A percentile compares a stretch with the other conserved stretches of the same genome.
phyloP scores from a whole-genome alignment of 495 filamentous ascomycete species.

The Coniosporium apollinis region DNA sequence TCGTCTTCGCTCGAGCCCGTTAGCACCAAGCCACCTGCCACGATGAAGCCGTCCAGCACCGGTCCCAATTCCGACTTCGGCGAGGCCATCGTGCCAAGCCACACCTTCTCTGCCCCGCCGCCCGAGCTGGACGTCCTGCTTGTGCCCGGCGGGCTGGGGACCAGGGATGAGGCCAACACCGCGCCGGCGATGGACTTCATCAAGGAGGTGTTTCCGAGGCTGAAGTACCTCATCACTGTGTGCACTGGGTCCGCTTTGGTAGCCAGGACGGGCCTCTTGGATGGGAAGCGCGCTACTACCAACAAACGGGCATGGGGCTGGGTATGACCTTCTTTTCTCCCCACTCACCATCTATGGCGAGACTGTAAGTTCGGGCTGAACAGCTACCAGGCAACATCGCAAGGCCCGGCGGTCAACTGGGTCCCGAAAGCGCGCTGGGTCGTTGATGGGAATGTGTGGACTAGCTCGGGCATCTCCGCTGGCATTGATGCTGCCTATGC shows the following conservation, averaged over 20 bases:
- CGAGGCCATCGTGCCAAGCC: constrained; percentile 40
- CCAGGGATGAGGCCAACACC: constrained; percentile 24
- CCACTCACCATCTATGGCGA: not conserved
- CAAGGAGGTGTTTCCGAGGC: constrained; percentile 21
- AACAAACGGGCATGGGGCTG: constrained; percentile 32
- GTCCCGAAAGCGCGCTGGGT: constrained; percentile 47
- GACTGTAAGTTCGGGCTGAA: too few relatives aligned
- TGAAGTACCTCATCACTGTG: constrained; percentile 43
- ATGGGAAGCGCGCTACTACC: constrained; percentile 40
- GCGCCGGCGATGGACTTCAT: constrained; percentile 30
- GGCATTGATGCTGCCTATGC: constrained; percentile 49
- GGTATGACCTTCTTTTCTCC: constrained; percentile 20
- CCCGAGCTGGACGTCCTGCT: constrained; percentile 43
- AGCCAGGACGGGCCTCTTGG: constrained; percentile 38
- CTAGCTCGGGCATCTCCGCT: constrained; percentile 41
- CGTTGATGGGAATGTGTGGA: constrained; percentile 50
- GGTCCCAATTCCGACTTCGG: constrained; percentile 17
- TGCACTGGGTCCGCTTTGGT: constrained; percentile 41
- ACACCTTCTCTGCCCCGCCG: constrained; percentile 34
- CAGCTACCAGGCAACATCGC: constrained; percentile 16
- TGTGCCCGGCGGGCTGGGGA: constrained; percentile 44
- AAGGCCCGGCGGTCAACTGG: constrained; percentile 37
- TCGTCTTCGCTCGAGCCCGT: constrained; percentile 37
- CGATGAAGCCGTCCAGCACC: constrained; percentile 1
- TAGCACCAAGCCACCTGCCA: constrained; percentile 19